These are phyloP conservation scores for Leccinum boreale DNA, from an alignment of 768 basidiomycete species.

Conservation along the genomic window DNA sequence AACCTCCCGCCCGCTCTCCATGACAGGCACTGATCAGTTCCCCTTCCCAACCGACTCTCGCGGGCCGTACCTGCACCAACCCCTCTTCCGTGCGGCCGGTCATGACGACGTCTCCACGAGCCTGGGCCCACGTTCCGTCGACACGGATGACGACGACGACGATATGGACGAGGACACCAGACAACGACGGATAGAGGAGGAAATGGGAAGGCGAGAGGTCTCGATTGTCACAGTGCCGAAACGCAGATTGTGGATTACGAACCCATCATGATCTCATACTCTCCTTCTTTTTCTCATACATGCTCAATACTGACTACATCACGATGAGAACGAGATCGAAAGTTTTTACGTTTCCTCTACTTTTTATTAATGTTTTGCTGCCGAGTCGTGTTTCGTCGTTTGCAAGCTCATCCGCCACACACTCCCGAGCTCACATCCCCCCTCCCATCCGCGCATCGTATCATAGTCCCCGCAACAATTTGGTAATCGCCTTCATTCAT, in stretches of 20 bases:
- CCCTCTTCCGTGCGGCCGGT: conserved; percentile 49
- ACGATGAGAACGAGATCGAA: conserved; percentile 11
- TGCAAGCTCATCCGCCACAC: conserved; percentile 7
- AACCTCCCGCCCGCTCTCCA: conserved; percentile 39
- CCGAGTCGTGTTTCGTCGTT: conserved; percentile 11
- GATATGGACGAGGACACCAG: conserved; percentile 73
- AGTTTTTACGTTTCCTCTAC: neutral
- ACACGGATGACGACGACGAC: conserved; percentile 61
- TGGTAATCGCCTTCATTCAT: conserved; percentile 27
- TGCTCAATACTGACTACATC: conserved; percentile 22
- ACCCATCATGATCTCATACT: conserved; percentile 44
- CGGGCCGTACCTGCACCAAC: conserved; percentile 69
- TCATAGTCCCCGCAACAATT: conserved; percentile 24
- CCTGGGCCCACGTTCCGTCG: conserved; percentile 46
- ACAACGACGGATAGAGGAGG: conserved; percentile 75
- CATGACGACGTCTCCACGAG: conserved; percentile 41
- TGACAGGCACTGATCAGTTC: conserved; percentile 39
- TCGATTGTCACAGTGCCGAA: conserved; percentile 77
- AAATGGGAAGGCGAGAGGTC: conserved; percentile 78
- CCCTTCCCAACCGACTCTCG: conserved; percentile 44
- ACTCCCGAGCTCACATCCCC: neutral
- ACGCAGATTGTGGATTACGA: conserved; percentile 70
- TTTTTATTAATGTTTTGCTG: conserved; percentile 17
- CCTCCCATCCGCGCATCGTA: conserved; percentile 19
- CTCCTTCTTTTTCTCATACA: conserved; percentile 9